Conservation (phyloP, 257 asterid species). For the Capsicum chinense region DNA sequence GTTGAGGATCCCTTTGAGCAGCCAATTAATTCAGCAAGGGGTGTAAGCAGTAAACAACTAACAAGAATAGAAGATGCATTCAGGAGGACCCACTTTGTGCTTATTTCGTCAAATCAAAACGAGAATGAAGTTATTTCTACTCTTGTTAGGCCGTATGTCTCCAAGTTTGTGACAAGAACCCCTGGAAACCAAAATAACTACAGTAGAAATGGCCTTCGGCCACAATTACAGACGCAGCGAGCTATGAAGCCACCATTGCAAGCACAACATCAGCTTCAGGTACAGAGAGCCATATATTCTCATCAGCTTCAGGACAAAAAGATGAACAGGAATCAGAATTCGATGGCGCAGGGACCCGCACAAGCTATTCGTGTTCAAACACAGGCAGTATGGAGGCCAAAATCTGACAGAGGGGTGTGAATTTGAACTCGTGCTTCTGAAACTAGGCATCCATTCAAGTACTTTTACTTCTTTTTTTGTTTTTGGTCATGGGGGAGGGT, state of each 20-base stretch:
- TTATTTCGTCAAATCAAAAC: conserved; percentile 49
- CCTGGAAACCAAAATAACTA: conserved; percentile 42
- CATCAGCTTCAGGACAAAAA: conserved; percentile 14
- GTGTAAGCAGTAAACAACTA: conserved; percentile 58
- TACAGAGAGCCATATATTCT: conserved; percentile 23
- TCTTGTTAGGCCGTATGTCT: conserved; percentile 59
- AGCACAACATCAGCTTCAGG: conserved; percentile 20
- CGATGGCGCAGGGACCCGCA: neutral
- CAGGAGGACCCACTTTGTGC: conserved; percentile 50
- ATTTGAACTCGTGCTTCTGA: conserved; percentile 9
- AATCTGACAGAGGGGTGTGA: conserved; percentile 34
- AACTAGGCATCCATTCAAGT: conserved; percentile 22
- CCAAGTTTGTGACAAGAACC: conserved; percentile 40
- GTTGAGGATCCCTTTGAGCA: conserved; percentile 99
- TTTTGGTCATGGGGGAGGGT: neutral
- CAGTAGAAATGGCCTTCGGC: conserved; percentile 40
- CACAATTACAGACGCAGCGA: conserved; percentile 32
- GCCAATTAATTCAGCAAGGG: conserved; percentile 83
- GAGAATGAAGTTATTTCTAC: conserved; percentile 42
- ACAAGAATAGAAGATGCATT: conserved; percentile 60
- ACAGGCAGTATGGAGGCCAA: conserved; percentile 64
- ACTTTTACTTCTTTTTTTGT: neutral
- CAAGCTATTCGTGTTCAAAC: conserved; percentile 26
- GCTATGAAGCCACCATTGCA: conserved; percentile 35
- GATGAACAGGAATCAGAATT: conserved; percentile 17